Percentiles rank a stretch among this genome's conserved stretches.
Conservation (phyloP, 371 early-diverging fungal genomes). For the Apophysomyces ossiformis region DNA sequence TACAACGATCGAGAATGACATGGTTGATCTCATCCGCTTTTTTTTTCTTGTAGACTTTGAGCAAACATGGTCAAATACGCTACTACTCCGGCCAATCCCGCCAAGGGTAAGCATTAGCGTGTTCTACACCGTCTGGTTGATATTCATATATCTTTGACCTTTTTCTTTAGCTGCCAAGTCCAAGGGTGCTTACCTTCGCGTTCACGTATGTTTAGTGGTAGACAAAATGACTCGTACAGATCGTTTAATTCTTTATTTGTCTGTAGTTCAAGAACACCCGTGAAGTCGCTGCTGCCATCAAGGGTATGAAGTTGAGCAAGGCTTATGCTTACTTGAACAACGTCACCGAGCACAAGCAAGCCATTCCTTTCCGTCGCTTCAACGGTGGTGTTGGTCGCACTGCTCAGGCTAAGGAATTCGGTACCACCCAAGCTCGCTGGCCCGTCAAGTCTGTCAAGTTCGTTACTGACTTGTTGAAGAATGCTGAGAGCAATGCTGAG, state of each 20-base stretch:
- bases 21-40: neutral
- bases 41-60: conserved; percentile 19
- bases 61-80: conserved; percentile 63
- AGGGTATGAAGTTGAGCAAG: conserved; percentile 93
- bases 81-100: conserved; percentile 58
- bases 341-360: conserved; percentile 95
- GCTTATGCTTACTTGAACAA: conserved; percentile 94
- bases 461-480: conserved; percentile 91
- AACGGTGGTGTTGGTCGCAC: conserved; percentile 97
- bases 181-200: conserved; percentile 96
- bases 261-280: conserved; percentile 94
- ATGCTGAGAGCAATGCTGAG: conserved; percentile 96
- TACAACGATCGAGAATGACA: conserved; percentile 6
- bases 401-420: conserved; percentile 95
- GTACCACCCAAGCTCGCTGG: conserved; percentile 96
- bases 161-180: conserved; percentile 82
- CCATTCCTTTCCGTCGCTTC: conserved; percentile 97
- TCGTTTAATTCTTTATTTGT: conserved; percentile 11
- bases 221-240: neutral
- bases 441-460: conserved; percentile 96
- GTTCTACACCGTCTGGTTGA: neutral
- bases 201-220: conserved; percentile 68
- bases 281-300: conserved; percentile 96
- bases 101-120: conserved; percentile 51
- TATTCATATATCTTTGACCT: conserved; percentile 2